Evolutionary conservation across 2,329 filamentous ascomycete genomes (phyloP).

Genomic region (Curvularia lunata): DNA sequence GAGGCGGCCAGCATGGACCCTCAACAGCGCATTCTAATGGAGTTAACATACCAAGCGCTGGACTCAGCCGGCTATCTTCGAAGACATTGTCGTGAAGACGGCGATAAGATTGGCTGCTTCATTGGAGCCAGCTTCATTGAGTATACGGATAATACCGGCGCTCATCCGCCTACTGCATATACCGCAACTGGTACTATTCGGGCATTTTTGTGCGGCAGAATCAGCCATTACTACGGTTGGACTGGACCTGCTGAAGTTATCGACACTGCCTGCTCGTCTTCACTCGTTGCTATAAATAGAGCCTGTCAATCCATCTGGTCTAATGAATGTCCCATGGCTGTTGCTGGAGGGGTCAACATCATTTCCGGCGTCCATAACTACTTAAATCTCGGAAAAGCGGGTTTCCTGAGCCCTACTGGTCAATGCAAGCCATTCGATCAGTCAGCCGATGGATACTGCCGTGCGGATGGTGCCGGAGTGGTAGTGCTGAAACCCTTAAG

Average conservation of each 20-base stretch:
- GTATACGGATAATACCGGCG: constrained; percentile 33
- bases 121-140: constrained; percentile 43
- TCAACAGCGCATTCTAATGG: constrained; percentile 35
- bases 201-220: constrained; percentile 30
- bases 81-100: constrained; percentile 14
- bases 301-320: constrained; percentile 36
- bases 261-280: constrained; percentile 49
- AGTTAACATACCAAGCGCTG: constrained; percentile 46
- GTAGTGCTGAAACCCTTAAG: constrained; percentile 38
- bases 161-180: constrained; percentile 25
- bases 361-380: constrained; percentile 4
- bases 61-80: constrained; percentile 40
- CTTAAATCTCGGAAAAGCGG: constrained; percentile 2
- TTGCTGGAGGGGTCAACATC: constrained; percentile 35
- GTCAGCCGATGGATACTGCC: constrained; percentile 5
- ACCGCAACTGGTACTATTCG: constrained; percentile 29
- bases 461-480: constrained; percentile 12
- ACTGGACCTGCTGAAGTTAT: constrained; percentile 34
- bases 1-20: constrained; percentile 38
- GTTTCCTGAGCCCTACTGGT: constrained; percentile 1
- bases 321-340: constrained; percentile 38
- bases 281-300: constrained; percentile 38
- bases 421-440: constrained; percentile 5
- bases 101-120: constrained; percentile 39
- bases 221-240: constrained; percentile 39